A percentile compares a stretch with the other conserved stretches of the same genome.
These are phyloP conservation scores for Kodamaea alishanica DNA, from an alignment of 1,139 yeast genomes.

Conservation along the genomic window DNA sequence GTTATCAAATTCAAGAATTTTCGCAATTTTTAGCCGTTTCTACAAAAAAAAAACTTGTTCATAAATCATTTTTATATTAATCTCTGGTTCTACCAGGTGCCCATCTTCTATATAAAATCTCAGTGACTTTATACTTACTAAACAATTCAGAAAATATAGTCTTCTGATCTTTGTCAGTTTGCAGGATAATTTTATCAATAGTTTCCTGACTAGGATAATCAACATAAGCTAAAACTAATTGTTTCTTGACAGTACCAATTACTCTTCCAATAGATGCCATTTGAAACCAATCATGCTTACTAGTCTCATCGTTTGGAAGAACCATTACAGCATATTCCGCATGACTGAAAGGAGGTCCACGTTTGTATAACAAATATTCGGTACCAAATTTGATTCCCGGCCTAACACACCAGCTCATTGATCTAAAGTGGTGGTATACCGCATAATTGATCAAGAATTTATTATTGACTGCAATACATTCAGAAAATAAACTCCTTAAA, in stretches of 20 bases:
- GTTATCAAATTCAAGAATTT: background rate
- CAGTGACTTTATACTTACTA: constrained; percentile 48
- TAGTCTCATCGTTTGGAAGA: constrained; percentile 34
- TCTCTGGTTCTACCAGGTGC: constrained; percentile 79
- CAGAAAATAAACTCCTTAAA: constrained; percentile 25
- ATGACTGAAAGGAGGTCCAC: constrained; percentile 95
- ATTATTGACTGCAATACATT: constrained; percentile 17
- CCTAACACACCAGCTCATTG: constrained; percentile 93
- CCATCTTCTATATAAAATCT: constrained; percentile 76
- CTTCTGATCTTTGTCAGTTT: constrained; percentile 17
- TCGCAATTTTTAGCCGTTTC: too few relatives aligned
- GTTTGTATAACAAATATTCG: constrained; percentile 71
- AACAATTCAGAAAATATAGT: constrained; percentile 32
- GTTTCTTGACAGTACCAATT: constrained; percentile 82
- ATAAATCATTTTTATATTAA: constrained; percentile 22
- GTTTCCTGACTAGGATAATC: constrained; percentile 41
- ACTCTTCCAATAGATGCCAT: constrained; percentile 72
- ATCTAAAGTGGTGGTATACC: constrained; percentile 81
- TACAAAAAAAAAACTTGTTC: background rate
- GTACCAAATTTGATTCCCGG: constrained; percentile 91
- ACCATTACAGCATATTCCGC: constrained; percentile 77
- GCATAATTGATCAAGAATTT: constrained; percentile 55
- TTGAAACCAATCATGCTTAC: constrained; percentile 51
- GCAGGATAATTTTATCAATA: constrained; percentile 23
- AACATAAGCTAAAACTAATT: constrained; percentile 66